Evolutionary conservation across 228 moss, liverwort and hornwort species (phyloP), one percentile per base, ranked within the genome.

Genomic region (Sphagnum fallax): DNA sequence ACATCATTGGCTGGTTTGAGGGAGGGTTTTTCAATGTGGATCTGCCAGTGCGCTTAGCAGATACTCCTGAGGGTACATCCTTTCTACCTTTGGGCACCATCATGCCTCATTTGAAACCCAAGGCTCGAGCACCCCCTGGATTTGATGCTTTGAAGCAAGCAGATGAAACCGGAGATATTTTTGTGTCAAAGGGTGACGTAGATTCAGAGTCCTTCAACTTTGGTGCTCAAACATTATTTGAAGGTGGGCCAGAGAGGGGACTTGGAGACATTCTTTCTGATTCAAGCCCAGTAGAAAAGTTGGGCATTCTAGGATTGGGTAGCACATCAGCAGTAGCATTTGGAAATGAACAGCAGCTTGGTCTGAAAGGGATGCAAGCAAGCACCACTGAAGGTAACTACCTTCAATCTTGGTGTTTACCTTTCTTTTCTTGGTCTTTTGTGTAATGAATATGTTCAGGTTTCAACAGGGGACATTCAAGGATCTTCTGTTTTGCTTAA

Each of bases 1-100:
- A 97, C 75, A 93, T 93, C 5, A 97, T 93, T 64, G 93, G 91
- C 72, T 97, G 97, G 97, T 93, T 97, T 57, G 97, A 93, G 81
- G 97, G 91, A 52, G 97, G 97, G 48, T 97, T 93, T 62, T 97
- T 97, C 71, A 91, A 89, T 2, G 79, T 88, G 8, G 97, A 97
- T 71, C 78, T 97, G 67, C 97, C 97, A 16, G 97, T 97, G 5
- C 91, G 91, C 5, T 77, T 97, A 61, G 70, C 88, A 64, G 88
- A 91, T 80, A 87, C 93, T 0, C 78, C 90, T 32, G 85, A 87
- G n/a, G 88, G 83, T 9, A 81, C 88, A 71, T 79, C 87, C 16
- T 97, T 97, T 60, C 77, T 69, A 71, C 66, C 93, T 8, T 52
- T 97, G 63, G 91, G 93, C 65, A 90, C 79, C 68, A 80, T 93